Base-by-base conservation (phyloP, 202 grass and related monocot species). In the Digitaria exilis region DNA sequence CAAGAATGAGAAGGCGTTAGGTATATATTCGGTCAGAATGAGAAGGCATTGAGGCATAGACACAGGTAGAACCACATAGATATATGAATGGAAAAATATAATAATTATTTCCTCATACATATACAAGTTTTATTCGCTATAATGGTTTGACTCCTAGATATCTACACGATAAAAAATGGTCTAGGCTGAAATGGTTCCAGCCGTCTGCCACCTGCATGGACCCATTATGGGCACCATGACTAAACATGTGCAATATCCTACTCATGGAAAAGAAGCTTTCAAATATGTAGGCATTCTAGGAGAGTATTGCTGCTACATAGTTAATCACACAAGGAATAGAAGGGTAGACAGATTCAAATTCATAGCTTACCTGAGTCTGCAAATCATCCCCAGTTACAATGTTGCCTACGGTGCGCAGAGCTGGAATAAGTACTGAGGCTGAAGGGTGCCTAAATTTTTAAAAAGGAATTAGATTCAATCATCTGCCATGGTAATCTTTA, bases 331-430 rank as follows among this genome's bases (percentile, higher is more conserved):
- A 26, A 79, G 2, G 37, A 6, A 67, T 43, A 73, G 29, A 78
- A 65, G 22, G n/a, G 22, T 1, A 17, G 0, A 43, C 28, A 51
- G 7, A n/a, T 55, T 63, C 17, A 0, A 35, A 50, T 17, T 52
- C 1, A 5, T 21, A 68, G 24, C 58, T 77, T 82, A 92, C 96
- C 92, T 98, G 96, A 77, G 96, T 98, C 85, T 98, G 96, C 61
- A 93, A 6, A 85, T 98, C 96, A 89, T 98, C 96, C 21, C 96
- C 96, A 52, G 96, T 98, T 46, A 98, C 96, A 18, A 98, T 98
- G 61, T 98, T 98, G 70, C 96, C 96, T 60, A 98, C 87, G 0
- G 96, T 98, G 24, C 96, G 96, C 64, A 98, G 87, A 80, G 96
- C 92, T 81, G 96, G 96, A 91, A 95, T 98, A 61, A 98, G 88